phyloP scores from a whole-genome alignment of 2,329 filamentous ascomycete species.

The Sphaerulina musiva region DNA sequence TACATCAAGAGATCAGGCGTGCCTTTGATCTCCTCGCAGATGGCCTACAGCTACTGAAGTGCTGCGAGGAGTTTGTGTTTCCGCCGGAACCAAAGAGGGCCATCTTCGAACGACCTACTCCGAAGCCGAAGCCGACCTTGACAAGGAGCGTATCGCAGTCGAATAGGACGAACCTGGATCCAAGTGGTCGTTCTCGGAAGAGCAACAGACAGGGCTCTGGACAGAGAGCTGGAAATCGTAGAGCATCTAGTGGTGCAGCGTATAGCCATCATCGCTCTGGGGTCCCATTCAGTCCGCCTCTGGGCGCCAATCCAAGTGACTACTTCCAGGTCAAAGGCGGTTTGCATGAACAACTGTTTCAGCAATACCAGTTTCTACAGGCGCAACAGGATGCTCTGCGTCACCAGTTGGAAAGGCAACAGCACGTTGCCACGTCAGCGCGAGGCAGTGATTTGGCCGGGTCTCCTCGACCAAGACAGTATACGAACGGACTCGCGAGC shows the following conservation, averaged over 20 bases:
- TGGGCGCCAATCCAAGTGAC: constrained; percentile 36
- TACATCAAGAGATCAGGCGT: constrained; percentile 81
- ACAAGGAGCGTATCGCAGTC: constrained; percentile 43
- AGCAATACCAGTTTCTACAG: constrained; percentile 40
- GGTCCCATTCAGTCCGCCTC: constrained; percentile 39
- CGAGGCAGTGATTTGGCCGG: constrained; percentile 31
- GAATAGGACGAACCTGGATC: constrained; percentile 45
- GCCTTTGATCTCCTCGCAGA: constrained; percentile 78
- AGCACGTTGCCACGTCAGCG: constrained; percentile 34
- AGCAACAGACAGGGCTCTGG: constrained; percentile 44
- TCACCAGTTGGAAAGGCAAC: constrained; percentile 41
- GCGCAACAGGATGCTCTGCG: constrained; percentile 34
- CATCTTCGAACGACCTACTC: constrained; percentile 50
- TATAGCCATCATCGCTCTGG: constrained; percentile 35
- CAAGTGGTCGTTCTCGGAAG: constrained; percentile 28
- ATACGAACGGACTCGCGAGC: constrained; percentile 29
- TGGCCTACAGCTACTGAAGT: constrained; percentile 66
- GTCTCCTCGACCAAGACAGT: constrained; percentile 35
- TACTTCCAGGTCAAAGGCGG: constrained; percentile 41
- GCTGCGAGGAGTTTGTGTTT: constrained; percentile 81
- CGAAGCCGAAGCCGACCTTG: constrained; percentile 52
- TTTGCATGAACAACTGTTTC: constrained; percentile 44
- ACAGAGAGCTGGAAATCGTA: constrained; percentile 46
- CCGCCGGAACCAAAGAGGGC: constrained; percentile 66
- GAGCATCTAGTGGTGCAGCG: constrained; percentile 53